Percentiles rank a stretch among this genome's conserved stretches.
Conservation (phyloP, 495 filamentous ascomycete genomes). For the Letharia lupina region DNA sequence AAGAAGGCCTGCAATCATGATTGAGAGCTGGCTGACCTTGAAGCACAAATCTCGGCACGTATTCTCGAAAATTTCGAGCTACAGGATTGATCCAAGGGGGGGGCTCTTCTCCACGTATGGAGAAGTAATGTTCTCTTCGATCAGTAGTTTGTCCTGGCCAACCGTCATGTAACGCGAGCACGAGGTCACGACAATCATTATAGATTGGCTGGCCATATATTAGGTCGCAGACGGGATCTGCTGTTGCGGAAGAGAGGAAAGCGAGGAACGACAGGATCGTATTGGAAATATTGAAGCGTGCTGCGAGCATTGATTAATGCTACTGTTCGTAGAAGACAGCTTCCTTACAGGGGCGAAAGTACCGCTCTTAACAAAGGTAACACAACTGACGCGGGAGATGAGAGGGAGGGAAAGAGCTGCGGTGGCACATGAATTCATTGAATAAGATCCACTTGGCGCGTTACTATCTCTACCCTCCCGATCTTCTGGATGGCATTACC, state of each 20-base stretch:
- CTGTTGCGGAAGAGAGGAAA: not conserved
- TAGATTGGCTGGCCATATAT: not conserved
- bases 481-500: too few species aligned
- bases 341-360: not conserved
- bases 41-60: not conserved
- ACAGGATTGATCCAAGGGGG: not conserved
- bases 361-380: not conserved
- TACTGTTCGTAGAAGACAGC: not conserved
- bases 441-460: not conserved
- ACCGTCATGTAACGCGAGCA: not conserved
- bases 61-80: not conserved
- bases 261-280: not conserved
- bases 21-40: not conserved
- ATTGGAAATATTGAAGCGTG: not conserved
- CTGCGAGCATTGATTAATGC: not conserved
- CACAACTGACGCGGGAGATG: not conserved
- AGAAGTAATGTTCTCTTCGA: not conserved
- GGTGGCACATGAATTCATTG: not conserved
- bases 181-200: not conserved
- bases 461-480: too few species aligned
- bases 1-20: not conserved
- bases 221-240: not conserved
- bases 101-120: not conserved
- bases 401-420: not conserved
- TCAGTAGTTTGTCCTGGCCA: not conserved